These are phyloP conservation scores for Penicillium samsonianum DNA, from an alignment of 495 filamentous ascomycete genomes.

Conservation along the genomic window DNA sequence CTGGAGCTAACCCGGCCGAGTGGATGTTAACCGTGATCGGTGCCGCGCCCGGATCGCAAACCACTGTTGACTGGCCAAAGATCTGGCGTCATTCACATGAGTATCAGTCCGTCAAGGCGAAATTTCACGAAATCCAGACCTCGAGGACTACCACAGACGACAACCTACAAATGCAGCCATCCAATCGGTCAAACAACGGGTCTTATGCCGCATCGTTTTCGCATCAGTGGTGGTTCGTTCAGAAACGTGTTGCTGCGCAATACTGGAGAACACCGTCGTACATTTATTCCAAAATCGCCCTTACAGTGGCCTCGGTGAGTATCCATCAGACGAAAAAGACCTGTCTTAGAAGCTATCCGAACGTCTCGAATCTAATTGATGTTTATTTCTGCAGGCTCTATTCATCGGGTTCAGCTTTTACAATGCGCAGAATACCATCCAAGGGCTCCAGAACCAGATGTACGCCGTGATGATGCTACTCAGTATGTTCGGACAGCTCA, in stretches of 20 bases:
- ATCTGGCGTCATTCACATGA: slow-evolving; percentile 71
- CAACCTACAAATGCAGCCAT: background rate
- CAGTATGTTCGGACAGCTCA: slow-evolving; percentile 69
- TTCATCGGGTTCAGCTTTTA: slow-evolving; percentile 86
- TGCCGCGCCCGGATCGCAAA: slow-evolving; percentile 68
- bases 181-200: background rate
- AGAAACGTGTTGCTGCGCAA: slow-evolving; percentile 47
- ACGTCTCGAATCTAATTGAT: slow-evolving; percentile 47
- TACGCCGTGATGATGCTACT: slow-evolving; percentile 80
- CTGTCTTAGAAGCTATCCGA: background rate
- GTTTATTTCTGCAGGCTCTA: slow-evolving; percentile 38
- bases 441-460: slow-evolving; percentile 82
- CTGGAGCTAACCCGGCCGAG: slow-evolving; percentile 75
- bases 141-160: background rate
- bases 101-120: slow-evolving; percentile 57
- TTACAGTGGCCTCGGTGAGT: slow-evolving; percentile 6
- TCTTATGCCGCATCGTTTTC: background rate
- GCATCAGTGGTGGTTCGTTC: slow-evolving; percentile 22
- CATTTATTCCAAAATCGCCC: slow-evolving; percentile 15
- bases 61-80: slow-evolving; percentile 70
- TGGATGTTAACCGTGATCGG: slow-evolving; percentile 87
- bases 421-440: slow-evolving; percentile 62
- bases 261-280: slow-evolving; percentile 48
- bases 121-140: slow-evolving; percentile 43
- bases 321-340: background rate